Evolutionary conservation across 768 basidiomycete species (phyloP), one percentile per base, ranked within the genome.

Genomic region (Kwoniella dendrophila): DNA sequence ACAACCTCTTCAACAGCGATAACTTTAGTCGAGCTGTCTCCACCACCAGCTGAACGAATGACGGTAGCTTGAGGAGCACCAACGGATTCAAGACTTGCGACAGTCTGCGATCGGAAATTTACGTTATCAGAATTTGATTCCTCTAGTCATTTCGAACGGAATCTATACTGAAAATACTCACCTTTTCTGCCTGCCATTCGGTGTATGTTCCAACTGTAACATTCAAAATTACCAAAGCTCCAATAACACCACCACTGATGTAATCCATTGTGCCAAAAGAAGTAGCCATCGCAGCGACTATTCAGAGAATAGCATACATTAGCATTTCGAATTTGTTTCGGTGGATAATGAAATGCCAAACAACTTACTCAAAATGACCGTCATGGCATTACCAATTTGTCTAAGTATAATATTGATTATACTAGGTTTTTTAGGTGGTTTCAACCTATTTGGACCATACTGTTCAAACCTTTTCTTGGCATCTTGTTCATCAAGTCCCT

Each of bases 261-360:
- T 81, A 86, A 52, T 84, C 83, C 68, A 83, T 75, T 27, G 84
- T 83, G 59, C 83, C 85, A 65, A 86, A 84, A 7, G 83, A 84
- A 8, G 86, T 79, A 3, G 82, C 83, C 73, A 86, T 78, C 4
- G 79, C 78, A 29, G 71, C 73, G 53, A 81, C 62, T 64, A 71
- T 63, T 3, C 12, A 33, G 29, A 59, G 45, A 33, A 33, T 36
- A 32, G 32, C 32, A 20, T 16, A 3, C 29, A 20, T 24, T 26
- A 48, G 10, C 4, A 48, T 48, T 24, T 20, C 43, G 6, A 12
- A 11, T 6, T 44, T 44, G 6, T 30, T 27, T 48, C 14, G 24
- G 27, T 22, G n/a, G 43, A 24, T 10, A 7, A 56, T 40, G 12
- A 59, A 20, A 32, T 14, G 12, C 1, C 18, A 41, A 36, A 20